phyloP scores from a whole-genome alignment of 352 stramenopile species.

The Pythium guiyangense region DNA sequence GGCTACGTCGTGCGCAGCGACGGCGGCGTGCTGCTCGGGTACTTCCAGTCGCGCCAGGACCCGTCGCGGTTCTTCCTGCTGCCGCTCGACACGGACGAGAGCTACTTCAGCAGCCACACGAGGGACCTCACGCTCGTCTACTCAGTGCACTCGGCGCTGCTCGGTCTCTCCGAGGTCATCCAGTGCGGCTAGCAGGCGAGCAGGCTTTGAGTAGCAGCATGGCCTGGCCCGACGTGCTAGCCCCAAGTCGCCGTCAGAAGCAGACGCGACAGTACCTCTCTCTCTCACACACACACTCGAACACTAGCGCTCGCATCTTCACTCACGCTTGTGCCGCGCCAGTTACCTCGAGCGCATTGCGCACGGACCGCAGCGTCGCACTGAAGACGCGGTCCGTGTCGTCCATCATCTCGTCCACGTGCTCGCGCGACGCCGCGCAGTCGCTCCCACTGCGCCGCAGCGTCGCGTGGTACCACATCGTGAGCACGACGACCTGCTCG shows the following conservation, averaged over 20 bases:
- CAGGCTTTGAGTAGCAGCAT: no score
- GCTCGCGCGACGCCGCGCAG: not conserved
- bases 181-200: constrained; percentile 8
- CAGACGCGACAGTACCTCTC: no score
- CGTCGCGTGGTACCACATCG: constrained; percentile 25
- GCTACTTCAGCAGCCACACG: not conserved
- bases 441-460: constrained; percentile 14
- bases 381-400: not conserved
- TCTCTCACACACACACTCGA: not conserved
- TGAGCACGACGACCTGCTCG: constrained; percentile 23
- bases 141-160: not conserved
- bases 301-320: no score
- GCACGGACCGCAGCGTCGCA: not conserved
- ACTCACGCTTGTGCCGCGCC: not conserved
- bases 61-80: no score
- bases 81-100: not conserved
- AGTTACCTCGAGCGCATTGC: not conserved
- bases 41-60: no score
- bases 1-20: no score
- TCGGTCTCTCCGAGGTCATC: constrained; percentile 3
- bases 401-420: not conserved
- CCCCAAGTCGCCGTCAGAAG: not conserved
- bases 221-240: no score
- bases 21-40: no score
- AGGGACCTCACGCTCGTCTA: constrained; percentile 1